Evolutionary conservation across 2,329 filamentous ascomycete genomes (phyloP).

Genomic region (Colletotrichum tropicicola): DNA sequence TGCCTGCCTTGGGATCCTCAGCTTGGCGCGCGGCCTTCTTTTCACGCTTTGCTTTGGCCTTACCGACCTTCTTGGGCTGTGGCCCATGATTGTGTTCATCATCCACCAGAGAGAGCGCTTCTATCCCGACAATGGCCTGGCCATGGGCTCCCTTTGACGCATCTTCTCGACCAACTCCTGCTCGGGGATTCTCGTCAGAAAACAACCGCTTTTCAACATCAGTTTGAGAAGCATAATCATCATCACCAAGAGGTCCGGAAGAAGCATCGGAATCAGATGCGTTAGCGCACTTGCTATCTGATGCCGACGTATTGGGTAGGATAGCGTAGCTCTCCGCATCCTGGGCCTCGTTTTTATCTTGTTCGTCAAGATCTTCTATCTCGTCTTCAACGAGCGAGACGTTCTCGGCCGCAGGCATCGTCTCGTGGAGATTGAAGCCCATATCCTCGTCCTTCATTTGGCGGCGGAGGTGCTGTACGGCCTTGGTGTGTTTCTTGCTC

Average conservation of each 20-base stretch:
- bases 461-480: slow-evolving; percentile 79
- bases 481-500: slow-evolving; percentile 95
- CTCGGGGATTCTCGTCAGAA: neutral
- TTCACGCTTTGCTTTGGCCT: slow-evolving; percentile 60
- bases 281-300: neutral
- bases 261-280: neutral
- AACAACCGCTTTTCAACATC: slow-evolving; percentile 26
- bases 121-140: neutral
- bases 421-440: slow-evolving; percentile 50
- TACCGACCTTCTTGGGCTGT: slow-evolving; percentile 54
- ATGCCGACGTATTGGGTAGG: neutral
- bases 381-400: neutral
- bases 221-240: slow-evolving; percentile 28
- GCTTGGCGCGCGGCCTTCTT: slow-evolving; percentile 55
- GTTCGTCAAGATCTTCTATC: neutral
- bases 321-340: neutral
- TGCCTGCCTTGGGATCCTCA: slow-evolving; percentile 41
- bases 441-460: slow-evolving; percentile 86
- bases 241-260: neutral
- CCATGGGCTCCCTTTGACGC: neutral
- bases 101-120: neutral
- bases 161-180: neutral
- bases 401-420: neutral
- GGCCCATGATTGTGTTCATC: neutral
- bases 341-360: neutral